Conservation (phyloP, 1,284 basidiomycete species). For the Exobasidium rhododendri region DNA sequence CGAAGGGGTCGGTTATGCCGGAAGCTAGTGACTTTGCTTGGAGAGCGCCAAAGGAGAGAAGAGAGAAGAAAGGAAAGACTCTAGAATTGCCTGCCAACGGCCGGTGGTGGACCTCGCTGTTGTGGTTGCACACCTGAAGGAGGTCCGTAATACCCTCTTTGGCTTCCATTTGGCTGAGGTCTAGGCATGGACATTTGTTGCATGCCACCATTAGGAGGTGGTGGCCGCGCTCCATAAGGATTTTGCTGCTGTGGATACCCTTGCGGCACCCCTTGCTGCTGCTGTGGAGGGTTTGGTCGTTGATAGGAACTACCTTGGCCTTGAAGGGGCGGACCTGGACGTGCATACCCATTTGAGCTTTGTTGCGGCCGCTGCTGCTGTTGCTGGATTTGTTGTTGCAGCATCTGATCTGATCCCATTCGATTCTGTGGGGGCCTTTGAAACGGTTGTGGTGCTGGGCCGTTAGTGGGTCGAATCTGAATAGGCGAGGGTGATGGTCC, state of each 20-base stretch:
- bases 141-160: neutral
- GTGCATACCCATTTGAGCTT: neutral
- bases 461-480: slow-evolving; percentile 7
- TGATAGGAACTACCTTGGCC: neutral
- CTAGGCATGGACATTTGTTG: neutral
- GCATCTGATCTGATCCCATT: neutral
- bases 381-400: neutral
- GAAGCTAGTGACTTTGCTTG: no score
- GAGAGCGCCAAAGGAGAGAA: neutral
- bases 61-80: neutral
- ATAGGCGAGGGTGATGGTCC: neutral
- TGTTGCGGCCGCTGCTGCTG: neutral
- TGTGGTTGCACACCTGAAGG: neutral
- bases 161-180: neutral
- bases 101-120: neutral
- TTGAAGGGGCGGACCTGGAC: neutral
- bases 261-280: neutral
- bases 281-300: neutral
- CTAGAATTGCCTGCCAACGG: neutral
- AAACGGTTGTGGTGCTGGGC: slow-evolving; percentile 12
- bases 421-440: neutral
- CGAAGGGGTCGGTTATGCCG: no score
- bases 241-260: neutral
- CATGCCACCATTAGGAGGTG: neutral
- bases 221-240: neutral